Evolutionary conservation across 208 protist species (phyloP).

Genomic region (Trypanosoma lewisi): DNA sequence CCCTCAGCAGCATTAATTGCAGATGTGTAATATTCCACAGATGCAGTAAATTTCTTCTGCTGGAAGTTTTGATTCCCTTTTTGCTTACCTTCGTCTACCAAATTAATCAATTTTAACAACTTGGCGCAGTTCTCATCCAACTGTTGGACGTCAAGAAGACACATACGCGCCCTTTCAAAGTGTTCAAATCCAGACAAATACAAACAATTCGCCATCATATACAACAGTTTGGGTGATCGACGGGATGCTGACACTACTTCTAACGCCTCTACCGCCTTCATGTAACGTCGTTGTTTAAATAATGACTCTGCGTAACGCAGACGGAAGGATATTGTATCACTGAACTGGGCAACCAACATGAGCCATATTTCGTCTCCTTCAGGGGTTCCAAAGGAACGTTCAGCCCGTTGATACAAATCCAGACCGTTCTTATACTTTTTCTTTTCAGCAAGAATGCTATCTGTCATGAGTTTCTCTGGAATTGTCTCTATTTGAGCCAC

Average conservation of each 20-base stretch:
- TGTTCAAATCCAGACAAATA: conserved; percentile 84
- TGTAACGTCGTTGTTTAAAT: conserved; percentile 52
- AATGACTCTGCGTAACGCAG: conserved; percentile 79
- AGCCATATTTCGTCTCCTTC: conserved; percentile 82
- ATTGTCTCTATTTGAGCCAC: conserved; percentile 55
- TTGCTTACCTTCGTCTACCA: conserved; percentile 87
- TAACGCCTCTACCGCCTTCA: conserved; percentile 61
- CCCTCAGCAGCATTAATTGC: conserved; percentile 62
- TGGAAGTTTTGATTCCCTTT: conserved; percentile 83
- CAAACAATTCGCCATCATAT: conserved; percentile 70
- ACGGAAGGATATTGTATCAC: conserved; percentile 68
- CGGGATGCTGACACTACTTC: conserved; percentile 51
- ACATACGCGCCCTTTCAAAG: conserved; percentile 70
- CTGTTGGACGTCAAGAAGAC: conserved; percentile 44
- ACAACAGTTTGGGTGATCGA: conserved; percentile 49
- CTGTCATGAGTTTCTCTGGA: conserved; percentile 36
- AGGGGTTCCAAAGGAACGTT: conserved; percentile 56
- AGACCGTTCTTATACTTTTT: conserved; percentile 58
- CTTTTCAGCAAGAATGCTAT: conserved; percentile 40
- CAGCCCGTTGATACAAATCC: conserved; percentile 59
- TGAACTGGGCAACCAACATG: conserved; percentile 83
- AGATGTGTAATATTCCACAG: conserved; percentile 73
- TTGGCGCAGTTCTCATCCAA: conserved; percentile 71
- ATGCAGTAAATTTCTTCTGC: conserved; percentile 68
- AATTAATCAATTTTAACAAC: conserved; percentile 62